Evolutionary conservation across 495 filamentous ascomycete genomes (phyloP).

Genomic region (Massariosphaeria phaeospora): DNA sequence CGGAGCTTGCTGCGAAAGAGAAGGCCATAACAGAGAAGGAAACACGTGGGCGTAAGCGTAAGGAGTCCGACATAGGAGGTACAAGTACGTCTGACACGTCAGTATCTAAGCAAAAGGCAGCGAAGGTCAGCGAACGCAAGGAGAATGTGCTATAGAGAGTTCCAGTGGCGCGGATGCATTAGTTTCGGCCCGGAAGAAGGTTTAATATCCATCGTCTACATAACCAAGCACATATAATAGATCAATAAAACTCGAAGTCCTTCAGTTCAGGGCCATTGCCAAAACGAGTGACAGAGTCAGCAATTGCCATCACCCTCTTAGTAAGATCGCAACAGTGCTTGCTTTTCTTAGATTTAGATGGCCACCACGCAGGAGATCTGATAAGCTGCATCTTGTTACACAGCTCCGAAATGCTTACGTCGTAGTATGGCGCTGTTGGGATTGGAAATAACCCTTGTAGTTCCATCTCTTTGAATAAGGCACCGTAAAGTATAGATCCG

Average conservation of each 20-base stretch:
- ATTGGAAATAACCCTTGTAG: neutral
- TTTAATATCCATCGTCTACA: too few relatives aligned
- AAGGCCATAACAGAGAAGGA: too few relatives aligned
- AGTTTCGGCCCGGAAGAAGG: too few relatives aligned
- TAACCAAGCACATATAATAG: neutral
- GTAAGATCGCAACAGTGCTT: neutral
- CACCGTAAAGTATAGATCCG: neutral
- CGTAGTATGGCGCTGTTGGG: constrained; percentile 3
- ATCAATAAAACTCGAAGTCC: neutral
- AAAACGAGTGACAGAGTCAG: neutral
- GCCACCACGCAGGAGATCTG: neutral
- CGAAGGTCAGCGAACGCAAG: too few relatives aligned
- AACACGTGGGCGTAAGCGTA: too few relatives aligned
- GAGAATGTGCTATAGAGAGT: too few relatives aligned
- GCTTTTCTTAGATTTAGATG: neutral
- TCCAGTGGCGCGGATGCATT: too few relatives aligned
- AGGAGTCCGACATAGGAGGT: too few relatives aligned
- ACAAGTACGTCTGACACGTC: too few relatives aligned
- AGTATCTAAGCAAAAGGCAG: too few relatives aligned
- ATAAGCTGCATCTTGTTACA: neutral
- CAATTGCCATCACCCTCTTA: neutral
- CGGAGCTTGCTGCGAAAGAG: too few relatives aligned
- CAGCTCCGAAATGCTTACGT: neutral
- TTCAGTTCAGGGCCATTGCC: neutral
- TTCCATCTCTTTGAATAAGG: neutral